phyloP scores from a whole-genome alignment of 2,329 filamentous ascomycete species.

The Epichloe brachyelytri region DNA sequence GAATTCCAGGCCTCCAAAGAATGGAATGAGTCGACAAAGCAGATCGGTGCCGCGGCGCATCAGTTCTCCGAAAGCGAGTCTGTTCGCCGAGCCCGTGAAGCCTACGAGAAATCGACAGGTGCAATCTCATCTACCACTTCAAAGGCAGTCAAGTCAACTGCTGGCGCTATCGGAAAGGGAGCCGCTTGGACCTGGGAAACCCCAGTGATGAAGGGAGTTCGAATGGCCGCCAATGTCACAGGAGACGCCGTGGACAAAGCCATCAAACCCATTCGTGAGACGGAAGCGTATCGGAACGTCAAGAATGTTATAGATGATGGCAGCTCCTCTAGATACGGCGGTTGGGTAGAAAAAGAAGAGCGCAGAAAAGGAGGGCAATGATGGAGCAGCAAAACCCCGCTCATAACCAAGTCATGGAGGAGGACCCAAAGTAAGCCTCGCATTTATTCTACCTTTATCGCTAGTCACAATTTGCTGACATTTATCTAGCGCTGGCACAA shows the following conservation, averaged over 20 bases:
- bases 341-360: conserved; percentile 95
- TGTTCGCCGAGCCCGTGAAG: conserved; percentile 72
- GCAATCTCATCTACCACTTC: conserved; percentile 68
- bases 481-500: conserved; percentile 66
- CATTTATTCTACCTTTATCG: not conserved
- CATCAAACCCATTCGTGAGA: conserved; percentile 88
- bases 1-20: conserved; percentile 97
- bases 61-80: conserved; percentile 89
- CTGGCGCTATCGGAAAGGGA: conserved; percentile 75
- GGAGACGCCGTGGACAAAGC: conserved; percentile 83
- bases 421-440: conserved; percentile 70
- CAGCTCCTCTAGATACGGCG: conserved; percentile 88
- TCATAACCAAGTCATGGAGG: conserved; percentile 51
- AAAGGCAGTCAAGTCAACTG: conserved; percentile 73
- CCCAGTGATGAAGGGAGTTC: conserved; percentile 76
- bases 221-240: conserved; percentile 74
- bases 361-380: conserved; percentile 63
- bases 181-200: conserved; percentile 98
- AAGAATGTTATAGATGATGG: conserved; percentile 96
- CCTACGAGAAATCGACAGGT: conserved; percentile 76
- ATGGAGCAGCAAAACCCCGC: conserved; percentile 49
- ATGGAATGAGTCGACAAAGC: conserved; percentile 98
- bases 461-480: not conserved
- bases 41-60: conserved; percentile 75
- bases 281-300: conserved; percentile 86